Evolutionary conservation across 2,329 filamentous ascomycete species (phyloP), one percentile per base, ranked within the genome.

Genomic region (Penicillium sp.): DNA sequence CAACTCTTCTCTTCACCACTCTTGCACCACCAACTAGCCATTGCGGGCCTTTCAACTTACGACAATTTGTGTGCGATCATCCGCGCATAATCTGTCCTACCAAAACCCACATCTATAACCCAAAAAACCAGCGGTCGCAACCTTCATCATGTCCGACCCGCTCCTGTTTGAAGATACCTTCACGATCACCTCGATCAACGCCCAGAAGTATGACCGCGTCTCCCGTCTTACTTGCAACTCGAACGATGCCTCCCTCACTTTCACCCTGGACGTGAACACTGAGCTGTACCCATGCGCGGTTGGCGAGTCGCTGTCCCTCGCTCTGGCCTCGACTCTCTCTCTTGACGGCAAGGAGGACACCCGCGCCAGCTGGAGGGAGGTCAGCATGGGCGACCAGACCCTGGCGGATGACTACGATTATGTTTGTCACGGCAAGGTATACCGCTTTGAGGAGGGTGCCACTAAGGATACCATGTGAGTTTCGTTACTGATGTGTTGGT

Each of bases 161-260:
- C 89, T 94, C 71, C 90, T 97, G 76, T 96, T 95, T 79, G 92
- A 97, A 78, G 92, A 96, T 73, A 88, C 86, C 70, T 97, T 97
- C 84, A 89, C 84, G 61, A 83, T 97, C 69, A 93, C 86, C 66
- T 79, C 84, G 55, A 81, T 91, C 74, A 90, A 96, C 80, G 84
- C 87, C 71, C 85, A 88, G 71, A 96, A 97, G 79, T 99, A 99
- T 78, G 94, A 97, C 80, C 91, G 93, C 64, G 93, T 97, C 27
- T 89, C 91, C 55, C 93, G 94, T 67, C 86, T 97, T 72, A 86
- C 81, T 55, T 92, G 86, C 72, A 89, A 84, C 51, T 93, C 89
- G 25, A 82, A 84, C 66, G 91, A 96, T 78, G 85, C 84, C 67
- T 82, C 86, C 63, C 90, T 89, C 31, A 83, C 86, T 63, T 87